Conservation (phyloP, 2,329 filamentous ascomycete species). For the Hymenoscyphus fraxineus region DNA sequence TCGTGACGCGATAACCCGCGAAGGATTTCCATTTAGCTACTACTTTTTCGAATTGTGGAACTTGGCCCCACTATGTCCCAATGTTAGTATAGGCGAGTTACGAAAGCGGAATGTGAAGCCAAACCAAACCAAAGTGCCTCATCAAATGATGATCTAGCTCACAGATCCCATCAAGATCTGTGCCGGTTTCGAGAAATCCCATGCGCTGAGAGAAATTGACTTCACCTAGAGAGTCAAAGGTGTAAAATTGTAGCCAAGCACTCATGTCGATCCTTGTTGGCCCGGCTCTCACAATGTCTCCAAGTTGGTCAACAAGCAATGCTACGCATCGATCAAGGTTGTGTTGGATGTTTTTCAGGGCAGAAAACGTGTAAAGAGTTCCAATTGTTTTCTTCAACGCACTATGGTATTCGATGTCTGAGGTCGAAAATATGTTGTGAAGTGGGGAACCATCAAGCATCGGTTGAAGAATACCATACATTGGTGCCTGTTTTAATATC, state of each 20-base stretch:
- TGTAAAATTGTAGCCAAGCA: conserved; percentile 42
- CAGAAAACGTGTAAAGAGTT: not conserved
- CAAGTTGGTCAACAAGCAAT: conserved; percentile 25
- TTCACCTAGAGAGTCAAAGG: conserved; percentile 47
- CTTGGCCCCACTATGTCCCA: not conserved
- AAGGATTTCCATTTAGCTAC: not conserved
- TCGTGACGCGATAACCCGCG: not conserved
- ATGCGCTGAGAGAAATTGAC: conserved; percentile 40
- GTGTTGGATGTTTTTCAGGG: not conserved
- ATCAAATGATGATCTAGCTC: conserved; percentile 14
- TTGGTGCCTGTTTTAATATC: not conserved
- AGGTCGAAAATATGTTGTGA: conserved; percentile 11
- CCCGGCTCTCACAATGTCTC: conserved; percentile 2
- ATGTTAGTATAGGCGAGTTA: not conserved
- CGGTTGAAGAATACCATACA: not conserved
- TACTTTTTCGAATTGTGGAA: not conserved
- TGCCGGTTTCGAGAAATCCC: conserved; percentile 43
- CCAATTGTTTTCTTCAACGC: not conserved
- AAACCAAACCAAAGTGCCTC: not conserved
- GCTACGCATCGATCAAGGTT: not conserved
- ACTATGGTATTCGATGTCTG: conserved; percentile 37
- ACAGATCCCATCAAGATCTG: conserved; percentile 36
- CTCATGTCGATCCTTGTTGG: conserved; percentile 35
- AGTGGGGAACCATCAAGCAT: not conserved
- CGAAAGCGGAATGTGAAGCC: not conserved